Conservation (phyloP, 164 flowering plant genomes). For the Cinnamomum chago region DNA sequence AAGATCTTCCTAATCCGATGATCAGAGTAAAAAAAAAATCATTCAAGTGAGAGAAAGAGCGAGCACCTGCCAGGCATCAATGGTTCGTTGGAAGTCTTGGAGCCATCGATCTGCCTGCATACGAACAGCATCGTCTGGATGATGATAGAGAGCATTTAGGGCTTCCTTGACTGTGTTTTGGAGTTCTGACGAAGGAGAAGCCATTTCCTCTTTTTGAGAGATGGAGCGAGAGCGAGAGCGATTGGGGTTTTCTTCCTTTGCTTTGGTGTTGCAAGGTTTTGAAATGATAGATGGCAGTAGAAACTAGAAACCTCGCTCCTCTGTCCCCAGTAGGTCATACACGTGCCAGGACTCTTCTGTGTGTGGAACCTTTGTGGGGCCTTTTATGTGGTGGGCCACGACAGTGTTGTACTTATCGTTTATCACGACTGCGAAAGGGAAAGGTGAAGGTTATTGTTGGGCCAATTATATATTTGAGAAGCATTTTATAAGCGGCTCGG, state of each 20-base stretch:
- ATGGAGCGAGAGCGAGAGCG: not conserved
- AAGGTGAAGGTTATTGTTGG: too few relatives aligned
- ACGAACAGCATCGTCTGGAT: conserved; percentile 81
- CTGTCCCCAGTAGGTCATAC: not conserved
- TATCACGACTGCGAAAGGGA: too few relatives aligned
- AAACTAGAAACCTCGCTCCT: not conserved
- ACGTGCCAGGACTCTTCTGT: too few relatives aligned
- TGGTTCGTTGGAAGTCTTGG: conserved; percentile 89
- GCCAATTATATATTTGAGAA: too few relatives aligned
- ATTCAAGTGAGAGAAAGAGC: not conserved
- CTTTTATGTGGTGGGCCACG: too few relatives aligned
- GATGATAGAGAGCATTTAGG: conserved; percentile 92
- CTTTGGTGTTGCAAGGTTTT: not conserved
- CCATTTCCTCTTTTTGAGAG: conserved; percentile 3
- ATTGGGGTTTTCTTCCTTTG: not conserved
- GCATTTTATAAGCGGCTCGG: too few relatives aligned
- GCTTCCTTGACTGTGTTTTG: conserved; percentile 95
- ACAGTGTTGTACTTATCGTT: too few relatives aligned
- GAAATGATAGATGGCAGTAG: not conserved
- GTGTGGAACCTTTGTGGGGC: too few relatives aligned
- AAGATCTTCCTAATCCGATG: too few relatives aligned
- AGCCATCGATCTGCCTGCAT: conserved; percentile 96
- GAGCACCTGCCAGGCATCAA: conserved; percentile 98
- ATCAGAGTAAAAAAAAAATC: too few relatives aligned
- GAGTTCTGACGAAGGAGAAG: conserved; percentile 39